Evolutionary conservation across 306 rosid genomes (phyloP), one percentile per base, ranked within the genome.

Genomic region (Pachyrhizus erosus): DNA sequence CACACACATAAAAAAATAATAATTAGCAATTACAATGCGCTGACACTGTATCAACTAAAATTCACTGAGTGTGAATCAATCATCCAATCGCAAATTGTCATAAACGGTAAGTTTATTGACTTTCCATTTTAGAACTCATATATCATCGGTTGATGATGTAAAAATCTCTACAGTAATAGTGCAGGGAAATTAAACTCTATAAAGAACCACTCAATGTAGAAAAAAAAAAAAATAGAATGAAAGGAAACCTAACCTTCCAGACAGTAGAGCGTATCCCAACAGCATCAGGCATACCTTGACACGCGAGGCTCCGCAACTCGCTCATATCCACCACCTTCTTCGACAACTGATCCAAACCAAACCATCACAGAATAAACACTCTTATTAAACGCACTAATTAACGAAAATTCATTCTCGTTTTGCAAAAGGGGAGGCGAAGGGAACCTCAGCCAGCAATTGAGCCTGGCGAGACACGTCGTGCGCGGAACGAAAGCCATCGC

Each of bases 261-360:
- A 90, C 97, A 0, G 97, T 90, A 49, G 98, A 89, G 68, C 99
- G 99, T 73, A 96, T 89, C 57, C 99, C 97, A 75, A 94, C 88
- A 65, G 94, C 90, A 81, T 96, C 99, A 37, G 98, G 95, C 18
- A 96, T 84, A 60, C 99, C 99, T 88, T 93, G 97, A 75, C 93
- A 90, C 3, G 98, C 89, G 80, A 91, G 84, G 86, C 82, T 88
- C 71, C 97, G 84, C 87, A 96, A 49, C 21, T 92, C 98, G 7
- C 86, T 80, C 54, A 93, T 61, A 85, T 90, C 94, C 27, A 96
- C 62, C 74, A 87, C 88, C 92, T 93, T 93, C 90, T 69, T 93
- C 45, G 97, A 96, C 67, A 96, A 52, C 87, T 83, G 62, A 65
- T 46, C 26, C 70, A 51, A 82, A 61, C n/a, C 70, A 51, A 75